Conservation (phyloP, 2,329 filamentous ascomycete genomes). For the Sclerotinia nivalis region DNA sequence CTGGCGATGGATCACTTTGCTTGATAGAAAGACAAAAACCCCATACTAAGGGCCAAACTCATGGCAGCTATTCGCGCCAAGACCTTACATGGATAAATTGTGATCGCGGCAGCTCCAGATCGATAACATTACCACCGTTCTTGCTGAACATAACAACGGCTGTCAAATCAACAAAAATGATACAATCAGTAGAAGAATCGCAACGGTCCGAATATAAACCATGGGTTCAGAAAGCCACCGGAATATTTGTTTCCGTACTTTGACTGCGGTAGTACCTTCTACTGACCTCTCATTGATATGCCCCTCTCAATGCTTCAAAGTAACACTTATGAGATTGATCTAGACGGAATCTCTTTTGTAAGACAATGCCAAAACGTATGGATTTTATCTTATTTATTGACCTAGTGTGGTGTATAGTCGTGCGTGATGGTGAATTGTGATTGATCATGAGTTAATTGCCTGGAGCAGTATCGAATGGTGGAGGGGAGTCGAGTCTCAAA, state of each 20-base stretch:
- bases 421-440: background rate
- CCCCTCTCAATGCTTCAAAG: background rate
- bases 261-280: background rate
- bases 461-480: too few species aligned
- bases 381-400: background rate
- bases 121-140: conserved; percentile 21
- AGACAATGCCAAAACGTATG: background rate
- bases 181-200: conserved; percentile 29
- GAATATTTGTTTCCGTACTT: background rate
- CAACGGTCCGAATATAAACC: conserved; percentile 27
- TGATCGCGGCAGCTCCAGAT: conserved; percentile 26
- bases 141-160: conserved; percentile 28
- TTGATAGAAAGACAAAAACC: conserved; percentile 25
- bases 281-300: background rate
- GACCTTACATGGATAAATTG: conserved; percentile 28
- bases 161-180: conserved; percentile 30
- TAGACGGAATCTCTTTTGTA: background rate
- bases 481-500: background rate
- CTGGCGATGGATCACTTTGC: conserved; percentile 22
- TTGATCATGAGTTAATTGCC: background rate
- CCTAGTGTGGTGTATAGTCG: background rate
- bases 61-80: conserved; percentile 27
- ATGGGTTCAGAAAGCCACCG: conserved; percentile 16
- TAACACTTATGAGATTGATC: background rate
- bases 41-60: conserved; percentile 28